phyloP scores from a whole-genome alignment of 352 stramenopile species.

The Phytophthora lateralis region DNA sequence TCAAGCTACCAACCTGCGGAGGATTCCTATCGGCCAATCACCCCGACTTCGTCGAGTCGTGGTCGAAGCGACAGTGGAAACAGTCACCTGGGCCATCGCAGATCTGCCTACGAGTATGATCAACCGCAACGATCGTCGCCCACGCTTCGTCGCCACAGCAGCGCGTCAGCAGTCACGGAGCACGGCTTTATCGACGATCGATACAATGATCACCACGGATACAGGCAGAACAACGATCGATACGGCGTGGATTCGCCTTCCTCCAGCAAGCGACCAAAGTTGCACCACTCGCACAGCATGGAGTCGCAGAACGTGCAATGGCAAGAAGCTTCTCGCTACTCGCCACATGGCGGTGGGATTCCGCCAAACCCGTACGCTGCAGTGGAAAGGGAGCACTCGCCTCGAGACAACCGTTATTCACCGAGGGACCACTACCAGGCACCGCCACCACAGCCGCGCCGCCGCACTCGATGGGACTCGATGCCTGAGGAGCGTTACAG shows the following conservation, averaged over 20 bases:
- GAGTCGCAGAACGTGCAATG: constrained; percentile 52
- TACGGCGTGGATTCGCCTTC: constrained; percentile 34
- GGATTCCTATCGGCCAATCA: constrained; percentile 24
- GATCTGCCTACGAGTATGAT: constrained; percentile 22
- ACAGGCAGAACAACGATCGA: constrained; percentile 21
- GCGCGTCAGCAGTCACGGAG: constrained; percentile 32
- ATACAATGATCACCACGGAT: constrained; percentile 35
- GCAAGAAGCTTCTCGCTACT: constrained; percentile 39
- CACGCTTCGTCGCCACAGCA: constrained; percentile 55
- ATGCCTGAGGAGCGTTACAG: constrained; percentile 41
- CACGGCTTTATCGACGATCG: constrained; percentile 27
- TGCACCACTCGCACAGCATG: constrained; percentile 70
- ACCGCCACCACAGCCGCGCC: constrained; percentile 16
- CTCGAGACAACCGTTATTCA: constrained; percentile 30
- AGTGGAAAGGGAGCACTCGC: constrained; percentile 37
- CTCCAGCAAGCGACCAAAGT: constrained; percentile 57
- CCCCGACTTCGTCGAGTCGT: constrained; percentile 28
- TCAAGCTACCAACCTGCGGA: constrained; percentile 25
- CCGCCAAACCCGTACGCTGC: constrained; percentile 36
- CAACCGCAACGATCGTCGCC: constrained; percentile 22
- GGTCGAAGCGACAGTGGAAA: constrained; percentile 30
- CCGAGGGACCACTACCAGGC: constrained; percentile 37
- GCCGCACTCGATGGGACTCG: constrained; percentile 43
- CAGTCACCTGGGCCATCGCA: constrained; percentile 31
- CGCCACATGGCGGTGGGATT: constrained; percentile 21